phyloP scores from a whole-genome alignment of 768 basidiomycete genomes.

The Dentipellis sp. region DNA sequence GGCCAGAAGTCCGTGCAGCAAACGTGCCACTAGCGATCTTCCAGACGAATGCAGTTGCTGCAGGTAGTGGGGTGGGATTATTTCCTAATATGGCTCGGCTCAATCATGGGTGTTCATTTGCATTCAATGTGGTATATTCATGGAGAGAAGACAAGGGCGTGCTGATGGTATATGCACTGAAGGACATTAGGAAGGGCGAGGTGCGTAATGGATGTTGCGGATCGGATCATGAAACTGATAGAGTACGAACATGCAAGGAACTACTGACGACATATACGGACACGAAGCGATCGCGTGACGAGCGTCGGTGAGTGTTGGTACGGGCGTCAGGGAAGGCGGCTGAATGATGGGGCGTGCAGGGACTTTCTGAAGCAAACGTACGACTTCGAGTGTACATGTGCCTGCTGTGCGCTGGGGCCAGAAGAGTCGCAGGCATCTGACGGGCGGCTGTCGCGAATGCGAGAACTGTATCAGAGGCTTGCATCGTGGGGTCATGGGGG shows the following conservation, averaged over 20 bases:
- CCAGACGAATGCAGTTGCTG: slow-evolving; percentile 55
- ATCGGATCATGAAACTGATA: slow-evolving; percentile 1
- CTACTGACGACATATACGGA: slow-evolving; percentile 53
- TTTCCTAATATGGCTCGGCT: slow-evolving; percentile 60
- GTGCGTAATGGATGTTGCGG: slow-evolving; percentile 21
- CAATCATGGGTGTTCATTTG: slow-evolving; percentile 60
- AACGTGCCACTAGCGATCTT: slow-evolving; percentile 55
- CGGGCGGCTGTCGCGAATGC: slow-evolving; percentile 35
- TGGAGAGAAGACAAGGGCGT: slow-evolving; percentile 42
- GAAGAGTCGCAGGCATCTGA: slow-evolving; percentile 43
- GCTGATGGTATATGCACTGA: slow-evolving; percentile 51
- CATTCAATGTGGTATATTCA: slow-evolving; percentile 58
- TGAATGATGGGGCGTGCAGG: slow-evolving; percentile 22
- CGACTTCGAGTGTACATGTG: slow-evolving; percentile 50
- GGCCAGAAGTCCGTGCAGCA: slow-evolving; percentile 26
- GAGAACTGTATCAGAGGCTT: slow-evolving; percentile 34
- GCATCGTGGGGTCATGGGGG: slow-evolving; percentile 36
- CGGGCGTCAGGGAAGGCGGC: neutral
- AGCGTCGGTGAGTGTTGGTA: slow-evolving; percentile 32
- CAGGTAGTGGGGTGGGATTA: slow-evolving; percentile 45
- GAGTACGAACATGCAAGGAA: slow-evolving; percentile 30
- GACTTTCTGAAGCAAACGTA: slow-evolving; percentile 40
- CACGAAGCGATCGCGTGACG: slow-evolving; percentile 41
- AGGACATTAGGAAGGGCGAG: slow-evolving; percentile 40
- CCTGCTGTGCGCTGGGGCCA: slow-evolving; percentile 46